Evolutionary conservation across 208 protist species (phyloP).

Genomic region (Crithidia bombi): DNA sequence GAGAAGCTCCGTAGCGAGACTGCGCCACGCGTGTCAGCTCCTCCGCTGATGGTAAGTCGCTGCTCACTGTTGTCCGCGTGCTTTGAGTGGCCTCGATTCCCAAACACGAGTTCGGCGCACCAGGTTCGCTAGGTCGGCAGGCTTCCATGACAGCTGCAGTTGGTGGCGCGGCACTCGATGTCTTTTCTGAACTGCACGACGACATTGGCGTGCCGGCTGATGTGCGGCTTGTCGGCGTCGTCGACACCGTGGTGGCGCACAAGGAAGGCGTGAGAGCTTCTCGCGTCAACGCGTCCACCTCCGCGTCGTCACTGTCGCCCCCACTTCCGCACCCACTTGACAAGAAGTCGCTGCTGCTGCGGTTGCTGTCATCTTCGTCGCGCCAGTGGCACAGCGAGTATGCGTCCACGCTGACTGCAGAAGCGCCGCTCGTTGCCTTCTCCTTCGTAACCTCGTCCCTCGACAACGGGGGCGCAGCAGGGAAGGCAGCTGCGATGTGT

Average conservation of each 20-base stretch:
- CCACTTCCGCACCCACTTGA: neutral
- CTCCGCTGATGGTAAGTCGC: slow-evolving; percentile 7
- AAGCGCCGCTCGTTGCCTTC: neutral
- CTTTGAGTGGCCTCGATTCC: neutral
- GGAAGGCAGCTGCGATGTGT: neutral
- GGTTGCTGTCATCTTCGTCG: neutral
- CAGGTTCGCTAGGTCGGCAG: too few relatives aligned
- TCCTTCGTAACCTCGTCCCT: neutral
- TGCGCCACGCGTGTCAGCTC: slow-evolving; percentile 24
- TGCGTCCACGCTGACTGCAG: neutral
- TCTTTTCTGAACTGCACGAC: neutral
- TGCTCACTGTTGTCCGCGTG: too few relatives aligned
- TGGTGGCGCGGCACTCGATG: neutral
- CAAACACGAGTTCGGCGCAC: neutral
- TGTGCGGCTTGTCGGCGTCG: slow-evolving; percentile 15
- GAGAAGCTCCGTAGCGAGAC: slow-evolving; percentile 23
- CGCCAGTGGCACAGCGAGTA: neutral
- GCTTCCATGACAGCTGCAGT: too few relatives aligned
- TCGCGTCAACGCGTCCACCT: slow-evolving; percentile 27
- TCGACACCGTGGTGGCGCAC: slow-evolving; percentile 8
- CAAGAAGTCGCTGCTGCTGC: neutral
- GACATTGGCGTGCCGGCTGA: slow-evolving; percentile 9
- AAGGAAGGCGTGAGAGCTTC: slow-evolving; percentile 20
- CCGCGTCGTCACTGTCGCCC: slow-evolving; percentile 6
- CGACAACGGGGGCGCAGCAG: neutral